A percentile compares a stretch with the other conserved stretches of the same genome.
Conservation (phyloP, 768 basidiomycete species). For the Chiua virens region DNA sequence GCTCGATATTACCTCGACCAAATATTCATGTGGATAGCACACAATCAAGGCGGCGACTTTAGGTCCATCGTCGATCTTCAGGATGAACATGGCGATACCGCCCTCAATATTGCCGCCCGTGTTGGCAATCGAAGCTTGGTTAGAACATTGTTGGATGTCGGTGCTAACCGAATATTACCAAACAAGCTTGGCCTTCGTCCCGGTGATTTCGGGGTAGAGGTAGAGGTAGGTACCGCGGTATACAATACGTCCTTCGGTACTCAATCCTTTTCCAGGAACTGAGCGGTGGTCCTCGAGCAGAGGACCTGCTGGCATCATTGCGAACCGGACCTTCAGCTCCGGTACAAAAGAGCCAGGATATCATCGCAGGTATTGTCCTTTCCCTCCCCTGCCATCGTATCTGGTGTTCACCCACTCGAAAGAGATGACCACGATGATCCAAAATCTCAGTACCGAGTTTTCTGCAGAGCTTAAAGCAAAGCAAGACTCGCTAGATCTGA, state of each 20-base stretch:
- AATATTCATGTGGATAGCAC: constrained; percentile 83
- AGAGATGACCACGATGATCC: constrained; percentile 89
- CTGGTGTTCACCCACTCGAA: constrained; percentile 10
- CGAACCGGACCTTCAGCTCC: constrained; percentile 75
- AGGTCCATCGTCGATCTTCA: constrained; percentile 83
- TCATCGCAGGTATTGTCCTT: constrained; percentile 60
- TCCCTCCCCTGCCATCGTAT: not conserved
- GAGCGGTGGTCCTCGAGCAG: constrained; percentile 66
- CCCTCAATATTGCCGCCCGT: constrained; percentile 90
- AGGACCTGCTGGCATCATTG: constrained; percentile 76
- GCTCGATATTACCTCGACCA: constrained; percentile 93
- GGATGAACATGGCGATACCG: constrained; percentile 95
- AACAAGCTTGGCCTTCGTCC: constrained; percentile 94
- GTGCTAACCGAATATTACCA: constrained; percentile 82
- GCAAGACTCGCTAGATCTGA: constrained; percentile 84
- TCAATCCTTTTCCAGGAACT: constrained; percentile 51
- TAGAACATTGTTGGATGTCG: constrained; percentile 83
- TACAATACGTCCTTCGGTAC: not conserved
- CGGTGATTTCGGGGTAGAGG: constrained; percentile 93
- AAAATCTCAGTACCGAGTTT: constrained; percentile 76
- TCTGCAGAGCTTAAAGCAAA: constrained; percentile 81
- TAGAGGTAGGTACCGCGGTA: constrained; percentile 57
- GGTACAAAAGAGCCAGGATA: constrained; percentile 85
- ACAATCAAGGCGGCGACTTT: constrained; percentile 74
- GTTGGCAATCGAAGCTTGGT: constrained; percentile 90